A percentile compares a stretch with the other conserved stretches of the same genome.
These are phyloP conservation scores for Cyberlindnera subsufficiens DNA, from an alignment of 805 yeast genomes.

Conservation along the genomic window DNA sequence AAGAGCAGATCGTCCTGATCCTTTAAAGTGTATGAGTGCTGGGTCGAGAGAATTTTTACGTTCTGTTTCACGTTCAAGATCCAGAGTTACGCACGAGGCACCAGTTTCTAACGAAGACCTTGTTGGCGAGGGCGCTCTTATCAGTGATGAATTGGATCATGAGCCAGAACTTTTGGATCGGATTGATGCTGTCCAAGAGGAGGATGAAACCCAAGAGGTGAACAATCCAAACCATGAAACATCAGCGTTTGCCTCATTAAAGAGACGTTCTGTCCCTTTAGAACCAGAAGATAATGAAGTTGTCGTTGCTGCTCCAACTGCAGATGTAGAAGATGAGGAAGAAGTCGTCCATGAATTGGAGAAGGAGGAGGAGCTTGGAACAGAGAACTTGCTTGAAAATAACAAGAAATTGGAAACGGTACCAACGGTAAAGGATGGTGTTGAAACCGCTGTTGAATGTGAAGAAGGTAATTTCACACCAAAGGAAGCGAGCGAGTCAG, in stretches of 20 bases:
- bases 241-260: background rate
- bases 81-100: conserved; percentile 37
- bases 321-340: conserved; percentile 4
- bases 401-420: background rate
- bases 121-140: conserved; percentile 51
- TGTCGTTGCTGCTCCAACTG: background rate
- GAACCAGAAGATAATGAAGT: background rate
- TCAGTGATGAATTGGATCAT: conserved; percentile 36
- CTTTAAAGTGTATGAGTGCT: conserved; percentile 25
- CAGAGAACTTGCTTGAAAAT: background rate
- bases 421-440: background rate
- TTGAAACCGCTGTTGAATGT: background rate
- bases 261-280: background rate
- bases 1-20: conserved; percentile 18
- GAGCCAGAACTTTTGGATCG: conserved; percentile 12
- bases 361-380: background rate
- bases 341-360: background rate
- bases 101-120: conserved; percentile 36
- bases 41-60: conserved; percentile 44
- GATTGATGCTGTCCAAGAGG: conserved; percentile 14
- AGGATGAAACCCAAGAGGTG: conserved; percentile 5
- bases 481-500: background rate
- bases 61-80: conserved; percentile 59
- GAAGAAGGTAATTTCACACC: background rate
- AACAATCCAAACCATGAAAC: background rate